Evolutionary conservation across 2,329 filamentous ascomycete genomes (phyloP), one percentile per base, ranked within the genome.

Genomic region (Penicillium vulpinum): DNA sequence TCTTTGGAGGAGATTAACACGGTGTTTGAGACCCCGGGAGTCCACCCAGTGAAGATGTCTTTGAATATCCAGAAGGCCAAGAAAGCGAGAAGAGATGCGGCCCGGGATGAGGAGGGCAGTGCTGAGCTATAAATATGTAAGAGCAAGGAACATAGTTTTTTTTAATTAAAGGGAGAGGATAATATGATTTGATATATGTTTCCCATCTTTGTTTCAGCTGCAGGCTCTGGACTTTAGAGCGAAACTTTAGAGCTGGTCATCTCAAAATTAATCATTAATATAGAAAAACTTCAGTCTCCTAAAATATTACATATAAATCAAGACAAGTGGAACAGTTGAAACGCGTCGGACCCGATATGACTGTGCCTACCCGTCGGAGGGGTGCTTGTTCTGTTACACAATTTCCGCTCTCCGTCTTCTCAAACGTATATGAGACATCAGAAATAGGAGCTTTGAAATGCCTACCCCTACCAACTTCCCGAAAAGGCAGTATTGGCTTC

Each of bases 1-100:
- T 78, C 74, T 22, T 72, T 85, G 41, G 82, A 85, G 66, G 82
- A 85, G 69, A 85, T 85, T 49, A 82, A 85, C 61, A 79, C 79
- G 41, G 83, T 86, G 54, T 86, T 86, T 57, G 83, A 79, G 61
- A 79, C 77, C 0, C 70, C 72, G 5, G 76, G 75, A 7, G 71
- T 77, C 16, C 57, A 64, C 40, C 77, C 77, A 7, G 77, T 79
- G 2, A 78, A 78, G 67, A 78, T 79, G 74, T 75, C 69, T 10
- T 55, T 73, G 59, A 68, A 76, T 61, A 75, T 78, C 21, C 69
- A 77, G 54, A 74, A 70, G 51, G 74, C 75, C 18, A 76, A 76
- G 66, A 74, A 68, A 53, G 70, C 71, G 52, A 70, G 67, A 57
- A 54, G 40, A 2, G 56, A 59, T 13, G 63, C 68, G 24, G 51